A percentile compares a stretch with the other conserved stretches of the same genome.
phyloP scores from a whole-genome alignment of 78 protist species.

The Pigoraptor vietnamica region DNA sequence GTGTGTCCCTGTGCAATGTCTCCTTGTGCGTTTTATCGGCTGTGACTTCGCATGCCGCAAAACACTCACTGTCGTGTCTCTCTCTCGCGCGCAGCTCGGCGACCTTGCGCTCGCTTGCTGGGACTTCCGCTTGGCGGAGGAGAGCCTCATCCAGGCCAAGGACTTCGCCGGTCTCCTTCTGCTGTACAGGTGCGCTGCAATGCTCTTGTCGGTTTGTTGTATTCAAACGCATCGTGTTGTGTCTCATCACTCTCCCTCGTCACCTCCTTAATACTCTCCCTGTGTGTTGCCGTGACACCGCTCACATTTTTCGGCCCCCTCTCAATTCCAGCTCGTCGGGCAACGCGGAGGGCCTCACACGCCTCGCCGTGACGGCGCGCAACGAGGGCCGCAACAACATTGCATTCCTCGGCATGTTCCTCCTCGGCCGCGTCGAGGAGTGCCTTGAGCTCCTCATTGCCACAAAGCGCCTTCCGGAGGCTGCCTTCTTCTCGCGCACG shows the following conservation, averaged over 20 bases:
- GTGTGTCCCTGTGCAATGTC: not conserved
- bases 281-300: too few relatives aligned
- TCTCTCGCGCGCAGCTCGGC: not conserved
- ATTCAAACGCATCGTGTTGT: not conserved
- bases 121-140: constrained; percentile 70
- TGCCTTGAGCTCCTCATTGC: constrained; percentile 66
- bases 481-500: constrained; percentile 89
- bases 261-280: not conserved
- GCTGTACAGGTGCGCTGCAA: constrained; percentile 24
- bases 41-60: too few relatives aligned
- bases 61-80: not conserved
- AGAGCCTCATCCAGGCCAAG: constrained; percentile 62
- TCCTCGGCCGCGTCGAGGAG: constrained; percentile 31
- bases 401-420: constrained; percentile 40
- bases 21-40: not conserved
- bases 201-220: not conserved
- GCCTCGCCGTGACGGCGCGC: constrained; percentile 38
- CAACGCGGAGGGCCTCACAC: constrained; percentile 23
- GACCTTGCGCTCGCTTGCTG: not conserved
- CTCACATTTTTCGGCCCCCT: too few relatives aligned
- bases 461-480: constrained; percentile 77
- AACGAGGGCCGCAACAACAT: constrained; percentile 52
- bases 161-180: constrained; percentile 78
- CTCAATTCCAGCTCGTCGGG: constrained; percentile 61
- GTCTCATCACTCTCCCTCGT: not conserved